Evolutionary conservation across 176 grass and related monocot species (phyloP).

Genomic region (Eleusine coracana): DNA sequence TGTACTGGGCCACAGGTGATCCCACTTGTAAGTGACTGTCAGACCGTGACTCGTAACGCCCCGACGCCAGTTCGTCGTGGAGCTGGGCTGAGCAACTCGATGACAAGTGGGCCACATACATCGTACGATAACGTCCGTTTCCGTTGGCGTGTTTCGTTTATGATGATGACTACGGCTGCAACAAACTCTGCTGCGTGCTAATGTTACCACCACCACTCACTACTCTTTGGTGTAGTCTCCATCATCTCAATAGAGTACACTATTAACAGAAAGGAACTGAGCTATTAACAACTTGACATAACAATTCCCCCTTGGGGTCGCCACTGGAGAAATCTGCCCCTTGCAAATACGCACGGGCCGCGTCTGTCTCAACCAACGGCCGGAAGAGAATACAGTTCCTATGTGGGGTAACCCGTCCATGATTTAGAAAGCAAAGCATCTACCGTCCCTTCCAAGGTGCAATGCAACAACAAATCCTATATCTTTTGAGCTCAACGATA

Average conservation of each 20-base stretch:
- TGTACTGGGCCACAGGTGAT: no score
- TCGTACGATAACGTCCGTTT: neutral
- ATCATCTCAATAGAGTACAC: neutral
- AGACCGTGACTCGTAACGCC: no score
- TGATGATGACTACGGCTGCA: neutral
- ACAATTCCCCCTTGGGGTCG: neutral
- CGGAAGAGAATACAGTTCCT: neutral
- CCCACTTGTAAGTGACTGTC: neutral
- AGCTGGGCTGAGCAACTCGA: neutral
- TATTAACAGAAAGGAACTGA: neutral
- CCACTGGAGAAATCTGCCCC: slow-evolving; percentile 13
- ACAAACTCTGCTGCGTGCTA: neutral
- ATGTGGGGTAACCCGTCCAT: neutral
- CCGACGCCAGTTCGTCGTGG: neutral
- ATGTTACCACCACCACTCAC: neutral
- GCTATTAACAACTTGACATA: neutral
- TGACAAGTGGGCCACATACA: slow-evolving; percentile 5
- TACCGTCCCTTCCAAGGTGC: neutral
- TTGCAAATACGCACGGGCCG: slow-evolving; percentile 1
- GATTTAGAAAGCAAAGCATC: neutral
- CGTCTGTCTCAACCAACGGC: neutral
- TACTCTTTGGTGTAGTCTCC: neutral
- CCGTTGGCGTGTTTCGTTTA: neutral
- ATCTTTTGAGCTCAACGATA: no score
- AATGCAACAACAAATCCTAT: neutral